Evolutionary conservation across 2,329 filamentous ascomycete genomes (phyloP).

Genomic region (Juglanconis juglandina): DNA sequence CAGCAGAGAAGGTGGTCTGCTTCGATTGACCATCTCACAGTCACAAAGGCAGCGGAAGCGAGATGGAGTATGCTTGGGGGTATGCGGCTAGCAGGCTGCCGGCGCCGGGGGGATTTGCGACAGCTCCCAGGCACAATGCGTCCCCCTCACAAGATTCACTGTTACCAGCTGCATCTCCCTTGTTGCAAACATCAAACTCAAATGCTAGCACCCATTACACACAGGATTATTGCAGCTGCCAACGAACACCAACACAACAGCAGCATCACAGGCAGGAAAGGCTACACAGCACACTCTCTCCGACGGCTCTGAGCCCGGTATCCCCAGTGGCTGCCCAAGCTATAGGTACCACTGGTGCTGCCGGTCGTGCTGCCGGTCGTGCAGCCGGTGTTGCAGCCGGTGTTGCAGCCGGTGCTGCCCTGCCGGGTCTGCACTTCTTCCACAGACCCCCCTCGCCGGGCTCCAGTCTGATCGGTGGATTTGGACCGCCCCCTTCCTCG

Average conservation of each 20-base stretch:
- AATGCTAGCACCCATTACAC: not conserved
- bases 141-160: not conserved
- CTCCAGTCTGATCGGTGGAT: not conserved
- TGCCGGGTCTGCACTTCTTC: not conserved
- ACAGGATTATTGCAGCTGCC: not conserved
- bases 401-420: too few species aligned
- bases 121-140: conserved; percentile 4
- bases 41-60: not conserved
- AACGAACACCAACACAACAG: not conserved
- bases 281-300: not conserved
- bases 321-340: too few species aligned
- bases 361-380: conserved; percentile 2
- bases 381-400: too few species aligned
- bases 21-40: too few species aligned
- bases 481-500: not conserved
- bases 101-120: conserved; percentile 15
- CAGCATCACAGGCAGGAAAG: not conserved
- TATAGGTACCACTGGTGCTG: conserved; percentile 9
- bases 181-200: not conserved
- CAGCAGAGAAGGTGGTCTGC: too few species aligned
- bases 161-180: not conserved
- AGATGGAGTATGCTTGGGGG: conserved; percentile 18
- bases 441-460: not conserved
- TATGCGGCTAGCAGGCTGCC: conserved; percentile 16
- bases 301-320: not conserved